Conservation (phyloP, 2,329 filamentous ascomycete species). For the Aspergillus carbonarius region DNA sequence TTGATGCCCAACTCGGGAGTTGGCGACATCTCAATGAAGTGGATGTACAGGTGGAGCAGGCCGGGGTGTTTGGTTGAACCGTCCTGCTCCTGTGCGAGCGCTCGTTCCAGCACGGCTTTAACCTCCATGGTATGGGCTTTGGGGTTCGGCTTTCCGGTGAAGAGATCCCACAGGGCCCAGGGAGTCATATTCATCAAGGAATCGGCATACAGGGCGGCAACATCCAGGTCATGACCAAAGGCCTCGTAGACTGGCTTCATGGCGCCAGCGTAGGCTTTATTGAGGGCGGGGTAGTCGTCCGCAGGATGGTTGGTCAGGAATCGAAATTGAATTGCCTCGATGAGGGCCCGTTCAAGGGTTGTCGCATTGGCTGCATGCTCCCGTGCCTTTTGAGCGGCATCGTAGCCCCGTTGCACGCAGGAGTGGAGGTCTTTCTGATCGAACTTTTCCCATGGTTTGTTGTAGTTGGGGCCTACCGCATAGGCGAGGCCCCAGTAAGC, state of each 20-base stretch:
- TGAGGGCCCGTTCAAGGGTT: slow-evolving; percentile 60
- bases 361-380: slow-evolving; percentile 36
- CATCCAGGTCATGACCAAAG: slow-evolving; percentile 58
- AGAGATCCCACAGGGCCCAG: slow-evolving; percentile 63
- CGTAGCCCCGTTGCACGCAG: slow-evolving; percentile 48
- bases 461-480: slow-evolving; percentile 53
- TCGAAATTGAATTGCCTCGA: slow-evolving; percentile 60
- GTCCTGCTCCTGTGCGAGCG: slow-evolving; percentile 49
- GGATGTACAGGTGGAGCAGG: slow-evolving; percentile 71
- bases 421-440: slow-evolving; percentile 43
- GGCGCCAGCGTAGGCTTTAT: slow-evolving; percentile 59
- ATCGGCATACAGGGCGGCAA: slow-evolving; percentile 62
- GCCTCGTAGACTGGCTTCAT: slow-evolving; percentile 56
- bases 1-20: slow-evolving; percentile 62
- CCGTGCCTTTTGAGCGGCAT: slow-evolving; percentile 47
- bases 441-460: slow-evolving; percentile 53
- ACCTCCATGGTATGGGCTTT: slow-evolving; percentile 58
- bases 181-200: slow-evolving; percentile 65
- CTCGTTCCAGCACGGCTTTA: slow-evolving; percentile 58
- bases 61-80: slow-evolving; percentile 62
- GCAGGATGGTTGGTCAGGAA: slow-evolving; percentile 55
- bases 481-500: slow-evolving; percentile 53
- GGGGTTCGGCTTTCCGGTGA: slow-evolving; percentile 54
- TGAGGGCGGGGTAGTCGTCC: slow-evolving; percentile 53
- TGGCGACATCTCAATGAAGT: slow-evolving; percentile 72